Evolutionary conservation across 257 asterid genomes (phyloP), one percentile per base, ranked within the genome.

Genomic region (Eustoma russellianum): DNA sequence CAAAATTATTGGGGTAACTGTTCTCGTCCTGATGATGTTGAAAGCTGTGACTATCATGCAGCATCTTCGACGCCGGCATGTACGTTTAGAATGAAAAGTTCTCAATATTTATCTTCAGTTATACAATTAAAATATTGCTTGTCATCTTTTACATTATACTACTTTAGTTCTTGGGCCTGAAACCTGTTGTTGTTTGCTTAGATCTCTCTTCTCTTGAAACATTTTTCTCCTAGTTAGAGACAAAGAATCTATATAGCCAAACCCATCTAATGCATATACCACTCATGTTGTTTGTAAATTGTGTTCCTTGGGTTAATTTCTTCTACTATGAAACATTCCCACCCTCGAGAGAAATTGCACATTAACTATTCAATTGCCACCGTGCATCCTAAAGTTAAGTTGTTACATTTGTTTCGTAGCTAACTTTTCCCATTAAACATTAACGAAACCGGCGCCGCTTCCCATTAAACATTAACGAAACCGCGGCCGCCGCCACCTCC

Each of bases 1-100:
- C 77, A 78, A 86, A 41, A 56, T 59, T 9, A 57, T 74, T 46
- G 94, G 85, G 60, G 70, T 88, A 61, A 61, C 79, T 53, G 16
- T 77, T 66, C 89, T 93, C 3, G 59, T 87, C 24, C 83, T 63
- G 61, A 70, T 81, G 51, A 76, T 77, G 79, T 75, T 72, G 8
- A 77, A 78, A 69, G 79, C 82, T 41, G 50, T 79, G 33, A 70
- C 70, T 30, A 63, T 74, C 10, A 19, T 77, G 55, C 79, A 68
- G 17, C 72, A 68, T 1, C 72, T 85, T 30, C 77, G 71, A 53
- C 78, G 51, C 50, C 66, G 62, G 35, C 87, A 73, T 86, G 96
- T 86, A 64, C 3, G 50, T 44, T 3, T 13, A 33, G 12, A 17
- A 14, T 24, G 30, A 24, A 24, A 24, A 24, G 30, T 24, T 24